Base-by-base conservation (phyloP, 306 rosid genomes). In the Quillaja saponaria region DNA sequence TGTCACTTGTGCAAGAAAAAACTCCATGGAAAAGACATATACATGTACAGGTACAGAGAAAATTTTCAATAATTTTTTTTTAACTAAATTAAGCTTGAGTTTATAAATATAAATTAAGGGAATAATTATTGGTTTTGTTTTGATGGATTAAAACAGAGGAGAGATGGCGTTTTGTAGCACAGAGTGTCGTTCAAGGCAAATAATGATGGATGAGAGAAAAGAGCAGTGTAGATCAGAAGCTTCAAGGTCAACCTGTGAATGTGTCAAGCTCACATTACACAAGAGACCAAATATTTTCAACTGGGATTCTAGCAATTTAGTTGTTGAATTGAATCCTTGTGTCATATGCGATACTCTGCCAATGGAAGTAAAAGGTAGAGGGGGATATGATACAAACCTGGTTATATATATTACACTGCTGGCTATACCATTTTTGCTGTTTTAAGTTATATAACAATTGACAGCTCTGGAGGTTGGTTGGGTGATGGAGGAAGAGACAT, bases 141-240 rank as follows among this genome's bases (percentile, higher is more conserved):
- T 11, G 52, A 42, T 62, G 19, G 34, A 49, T 25, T 25, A 25
- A 1, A 25, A 9, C 84, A 92, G 98, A 83, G 97, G 97, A 46
- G 98, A 91, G 71, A 77, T 72, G 54, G 96, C 66, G 9, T 92
- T 88, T 66, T 92, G 98, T 69, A 88, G 98, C 70, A 35, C 84
- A 9, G 98, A 92, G 80, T 92, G 98, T 69, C 77, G 98, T 64
- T 76, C 96, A 10, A 86, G 70, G 20, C 95, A 88, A 44, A 88
- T 92, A 19, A 55, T 73, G 85, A 80, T 48, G 77, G 98, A 92
- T 13, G 98, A 92, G 71, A 44, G 84, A 2, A 92, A 82, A 75
- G 98, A 88, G 56, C 61, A 49, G 63, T 88, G 96, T 68, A 68
- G 95, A 33, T 75, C 84, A 31, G 92, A 86, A 55, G 83, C 85